Evolutionary conservation across 1,139 yeast genomes (phyloP), one percentile per base, ranked within the genome.

Genomic region (Zygosaccharomyces sapae): DNA sequence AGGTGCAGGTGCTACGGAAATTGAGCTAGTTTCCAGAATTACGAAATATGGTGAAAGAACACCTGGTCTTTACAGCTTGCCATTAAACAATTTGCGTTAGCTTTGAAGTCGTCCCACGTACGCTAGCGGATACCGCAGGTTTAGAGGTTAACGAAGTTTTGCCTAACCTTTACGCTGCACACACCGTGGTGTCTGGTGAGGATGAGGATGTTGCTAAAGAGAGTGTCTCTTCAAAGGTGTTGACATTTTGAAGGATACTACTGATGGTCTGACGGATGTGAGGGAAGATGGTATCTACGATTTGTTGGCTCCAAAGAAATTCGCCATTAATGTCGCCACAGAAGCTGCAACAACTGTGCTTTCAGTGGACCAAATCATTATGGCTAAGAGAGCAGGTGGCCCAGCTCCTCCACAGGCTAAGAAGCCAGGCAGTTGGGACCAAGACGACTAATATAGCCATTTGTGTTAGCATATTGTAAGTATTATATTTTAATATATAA

Each of bases 1-100:
- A 9, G 98, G 98, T 54, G 98, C 98, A 0, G 98, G 98, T 59
- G 92, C 97, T 13, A 76, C 86, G n/a, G 98, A 92, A 70, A 85
- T 88, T 46, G 97, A 89, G 63, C 75, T 92, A 47, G 90, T 89
- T 45, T 79, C 85, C 55, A 76, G 82, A 62, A 75, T 90, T 51
- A 86, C 89, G 18, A 80, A 80, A 51, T 86, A 81, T 63, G 98
- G 97, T 55, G 98, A 92, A 66, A 80, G 78, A 61, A 92, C 97
- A 1, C 95, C 98, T 12, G 97, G 97, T 38, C 74, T 53, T 69
- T 88, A 59, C 98, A 90, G 69, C 79, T 92, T 54, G 96, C 97
- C 43, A 92, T 92, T 61, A 92, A 92, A 71, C 85, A 86, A 62
- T 92, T 82, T 69, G 98, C 96, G 13, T 83, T 85, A 62, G 96